Conservation (phyloP, 1,284 basidiomycete genomes). For the Megacollybia platyphylla region DNA sequence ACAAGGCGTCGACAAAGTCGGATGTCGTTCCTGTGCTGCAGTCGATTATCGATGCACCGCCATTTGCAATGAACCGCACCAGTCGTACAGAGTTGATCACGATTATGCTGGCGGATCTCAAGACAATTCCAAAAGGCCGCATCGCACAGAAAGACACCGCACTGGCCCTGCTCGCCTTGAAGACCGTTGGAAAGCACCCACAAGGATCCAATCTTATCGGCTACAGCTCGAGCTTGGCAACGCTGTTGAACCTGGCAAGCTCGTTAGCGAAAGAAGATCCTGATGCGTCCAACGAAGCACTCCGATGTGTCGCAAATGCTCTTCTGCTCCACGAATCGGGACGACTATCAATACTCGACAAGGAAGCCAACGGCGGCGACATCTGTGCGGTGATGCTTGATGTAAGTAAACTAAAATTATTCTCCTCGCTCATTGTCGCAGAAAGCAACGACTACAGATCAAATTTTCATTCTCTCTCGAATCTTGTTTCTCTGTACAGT, state of each 20-base stretch:
- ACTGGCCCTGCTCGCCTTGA: slow-evolving; percentile 58
- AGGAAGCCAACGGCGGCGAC: slow-evolving; percentile 51
- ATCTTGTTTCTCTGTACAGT: slow-evolving; percentile 65
- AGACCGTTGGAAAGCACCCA: slow-evolving; percentile 63
- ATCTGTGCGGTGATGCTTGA: slow-evolving; percentile 44
- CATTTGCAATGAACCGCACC: slow-evolving; percentile 24
- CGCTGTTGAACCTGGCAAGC: slow-evolving; percentile 35
- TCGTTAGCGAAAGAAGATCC: slow-evolving; percentile 35
- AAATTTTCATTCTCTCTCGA: slow-evolving; percentile 61
- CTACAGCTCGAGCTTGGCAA: slow-evolving; percentile 34
- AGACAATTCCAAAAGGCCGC: slow-evolving; percentile 23
- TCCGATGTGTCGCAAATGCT: slow-evolving; percentile 67
- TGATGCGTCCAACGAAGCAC: slow-evolving; percentile 54
- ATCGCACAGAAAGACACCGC: slow-evolving; percentile 46
- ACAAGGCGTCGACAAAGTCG: slow-evolving; percentile 29
- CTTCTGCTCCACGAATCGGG: slow-evolving; percentile 54
- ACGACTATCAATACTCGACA: slow-evolving; percentile 40
- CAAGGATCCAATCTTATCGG: slow-evolving; percentile 57
- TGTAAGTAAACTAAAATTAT: slow-evolving; percentile 23
- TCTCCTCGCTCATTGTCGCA: slow-evolving; percentile 14
- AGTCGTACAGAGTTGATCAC: slow-evolving; percentile 31
- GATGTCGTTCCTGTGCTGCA: slow-evolving; percentile 33
- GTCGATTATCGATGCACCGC: slow-evolving; percentile 27
- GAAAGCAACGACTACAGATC: slow-evolving; percentile 50
- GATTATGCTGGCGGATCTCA: slow-evolving; percentile 42